These are phyloP conservation scores for Tolypocladium cylindrosporum DNA, from an alignment of 2,329 filamentous ascomycete species.

Conservation along the genomic window DNA sequence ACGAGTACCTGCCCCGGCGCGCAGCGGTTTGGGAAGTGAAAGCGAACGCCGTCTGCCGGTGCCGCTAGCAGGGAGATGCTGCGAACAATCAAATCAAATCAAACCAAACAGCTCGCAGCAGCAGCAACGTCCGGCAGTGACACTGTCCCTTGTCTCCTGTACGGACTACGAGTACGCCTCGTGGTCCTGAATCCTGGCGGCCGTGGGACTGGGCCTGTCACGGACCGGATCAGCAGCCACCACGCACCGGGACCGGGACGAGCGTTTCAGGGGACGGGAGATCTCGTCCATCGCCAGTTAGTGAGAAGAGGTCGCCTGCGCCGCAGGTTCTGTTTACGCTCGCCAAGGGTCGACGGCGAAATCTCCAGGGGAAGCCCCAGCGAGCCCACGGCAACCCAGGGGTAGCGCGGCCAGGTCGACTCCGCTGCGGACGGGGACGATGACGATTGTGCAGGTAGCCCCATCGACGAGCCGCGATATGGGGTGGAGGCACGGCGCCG, in stretches of 20 bases:
- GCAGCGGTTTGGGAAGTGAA: background rate
- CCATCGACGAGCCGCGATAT: background rate
- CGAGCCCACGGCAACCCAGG: background rate
- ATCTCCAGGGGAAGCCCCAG: too few species aligned
- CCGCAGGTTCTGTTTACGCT: background rate
- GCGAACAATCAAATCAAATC: too few species aligned
- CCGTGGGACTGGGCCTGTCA: background rate
- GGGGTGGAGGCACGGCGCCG: background rate
- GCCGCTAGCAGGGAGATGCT: background rate
- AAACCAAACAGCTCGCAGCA: background rate
- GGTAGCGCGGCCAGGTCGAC: background rate
- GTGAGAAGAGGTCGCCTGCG: background rate
- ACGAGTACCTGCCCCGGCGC: background rate
- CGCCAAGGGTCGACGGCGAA: background rate
- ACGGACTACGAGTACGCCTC: background rate
- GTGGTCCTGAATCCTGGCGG: background rate
- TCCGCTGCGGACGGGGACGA: background rate
- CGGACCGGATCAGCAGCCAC: background rate
- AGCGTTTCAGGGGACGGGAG: background rate
- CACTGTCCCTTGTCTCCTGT: background rate
- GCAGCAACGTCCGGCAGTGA: background rate
- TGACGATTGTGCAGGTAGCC: background rate
- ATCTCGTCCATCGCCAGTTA: background rate
- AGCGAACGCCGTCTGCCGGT: background rate
- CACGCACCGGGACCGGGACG: background rate